Percentiles rank a stretch among this genome's conserved stretches.
These are phyloP conservation scores for Plenodomus biglobosus DNA, from an alignment of 2,329 filamentous ascomycete species.

Conservation along the genomic window DNA sequence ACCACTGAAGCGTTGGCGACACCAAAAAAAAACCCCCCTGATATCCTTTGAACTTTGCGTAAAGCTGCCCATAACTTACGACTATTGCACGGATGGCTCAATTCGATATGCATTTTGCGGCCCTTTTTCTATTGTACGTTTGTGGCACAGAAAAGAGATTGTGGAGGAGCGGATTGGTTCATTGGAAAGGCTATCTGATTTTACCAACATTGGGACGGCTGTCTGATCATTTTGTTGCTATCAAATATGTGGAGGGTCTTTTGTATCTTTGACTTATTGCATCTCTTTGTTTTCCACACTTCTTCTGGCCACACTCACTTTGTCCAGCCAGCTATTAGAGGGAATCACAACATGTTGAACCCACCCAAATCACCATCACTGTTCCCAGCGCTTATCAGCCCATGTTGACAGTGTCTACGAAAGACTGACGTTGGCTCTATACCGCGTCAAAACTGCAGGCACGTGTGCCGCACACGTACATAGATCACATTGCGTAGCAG, in stretches of 20 bases:
- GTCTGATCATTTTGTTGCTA: constrained; percentile 4
- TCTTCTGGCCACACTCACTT: background rate
- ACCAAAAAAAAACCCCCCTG: too few species aligned
- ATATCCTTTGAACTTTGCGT: background rate
- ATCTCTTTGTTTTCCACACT: background rate
- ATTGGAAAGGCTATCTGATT: background rate
- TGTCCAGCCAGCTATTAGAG: background rate
- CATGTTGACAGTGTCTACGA: background rate
- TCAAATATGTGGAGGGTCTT: background rate
- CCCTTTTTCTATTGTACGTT: too few species aligned
- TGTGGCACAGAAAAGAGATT: too few species aligned
- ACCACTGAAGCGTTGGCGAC: too few species aligned
- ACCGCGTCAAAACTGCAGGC: background rate
- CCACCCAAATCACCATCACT: background rate
- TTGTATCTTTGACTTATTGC: background rate
- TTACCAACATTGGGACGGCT: constrained; percentile 6
- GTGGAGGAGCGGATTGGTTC: background rate
- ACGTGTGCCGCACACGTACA: background rate
- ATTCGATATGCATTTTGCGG: background rate
- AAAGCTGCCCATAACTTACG: background rate
- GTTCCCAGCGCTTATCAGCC: background rate
- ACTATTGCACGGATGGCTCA: background rate
- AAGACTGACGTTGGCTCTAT: background rate
- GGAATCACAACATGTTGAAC: background rate
- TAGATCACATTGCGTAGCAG: background rate